Evolutionary conservation across 2,329 filamentous ascomycete species (phyloP).

Genomic region (Lachnum nothofagi): DNA sequence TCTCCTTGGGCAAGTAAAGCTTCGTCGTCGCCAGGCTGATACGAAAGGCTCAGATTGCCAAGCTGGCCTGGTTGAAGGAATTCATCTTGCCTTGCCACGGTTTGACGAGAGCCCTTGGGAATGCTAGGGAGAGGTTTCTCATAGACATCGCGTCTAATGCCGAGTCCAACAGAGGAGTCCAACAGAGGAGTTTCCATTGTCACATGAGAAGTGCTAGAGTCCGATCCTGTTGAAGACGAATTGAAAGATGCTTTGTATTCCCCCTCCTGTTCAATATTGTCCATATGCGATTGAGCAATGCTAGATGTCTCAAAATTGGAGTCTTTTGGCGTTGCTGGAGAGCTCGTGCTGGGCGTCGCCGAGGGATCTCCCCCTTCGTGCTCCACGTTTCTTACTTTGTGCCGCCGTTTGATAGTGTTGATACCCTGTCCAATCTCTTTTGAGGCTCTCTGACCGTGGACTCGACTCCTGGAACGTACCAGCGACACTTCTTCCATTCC

Average conservation of each 20-base stretch:
- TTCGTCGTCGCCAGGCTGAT: conserved; percentile 24
- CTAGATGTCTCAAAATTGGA: neutral
- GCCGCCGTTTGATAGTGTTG: conserved; percentile 23
- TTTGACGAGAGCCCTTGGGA: neutral
- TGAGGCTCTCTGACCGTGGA: conserved; percentile 25
- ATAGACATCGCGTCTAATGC: conserved; percentile 8
- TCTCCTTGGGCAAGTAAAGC: conserved; percentile 9
- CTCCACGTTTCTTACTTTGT: conserved; percentile 8
- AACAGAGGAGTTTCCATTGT: neutral
- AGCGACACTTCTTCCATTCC: conserved; percentile 30
- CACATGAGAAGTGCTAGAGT: conserved; percentile 7
- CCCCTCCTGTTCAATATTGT: conserved; percentile 10
- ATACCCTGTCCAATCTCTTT: conserved; percentile 20
- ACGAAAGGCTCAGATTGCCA: conserved; percentile 22
- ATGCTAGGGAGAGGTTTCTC: conserved; percentile 21
- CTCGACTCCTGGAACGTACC: conserved; percentile 27
- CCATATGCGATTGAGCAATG: conserved; percentile 6
- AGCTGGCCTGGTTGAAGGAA: neutral
- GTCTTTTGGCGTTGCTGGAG: neutral
- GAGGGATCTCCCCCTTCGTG: conserved; percentile 4
- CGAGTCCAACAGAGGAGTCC: neutral
- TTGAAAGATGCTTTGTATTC: conserved; percentile 11
- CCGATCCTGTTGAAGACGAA: conserved; percentile 18
- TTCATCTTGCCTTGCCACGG: neutral
- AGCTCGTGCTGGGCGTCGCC: neutral